Evolutionary conservation across 1,284 basidiomycete species (phyloP).

Genomic region (Pisolithus thermaeus): DNA sequence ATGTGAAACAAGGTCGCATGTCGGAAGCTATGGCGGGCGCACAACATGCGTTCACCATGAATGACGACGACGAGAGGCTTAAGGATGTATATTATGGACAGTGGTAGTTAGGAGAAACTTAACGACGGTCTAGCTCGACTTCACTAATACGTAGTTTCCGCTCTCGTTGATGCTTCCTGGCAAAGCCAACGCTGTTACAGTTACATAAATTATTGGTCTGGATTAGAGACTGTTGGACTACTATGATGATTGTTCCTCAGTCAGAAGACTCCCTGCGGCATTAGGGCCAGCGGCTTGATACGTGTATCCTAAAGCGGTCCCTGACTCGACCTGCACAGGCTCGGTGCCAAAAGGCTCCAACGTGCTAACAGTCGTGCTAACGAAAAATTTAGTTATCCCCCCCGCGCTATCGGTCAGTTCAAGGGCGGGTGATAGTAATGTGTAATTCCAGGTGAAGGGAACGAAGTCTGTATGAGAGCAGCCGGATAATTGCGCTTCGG

Average conservation of each 20-base stretch:
- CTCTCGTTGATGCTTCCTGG: too few species aligned
- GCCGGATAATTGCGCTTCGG: conserved; percentile 5
- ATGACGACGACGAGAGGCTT: background rate
- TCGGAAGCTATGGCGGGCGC: background rate
- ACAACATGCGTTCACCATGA: background rate
- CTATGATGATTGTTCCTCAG: too few species aligned
- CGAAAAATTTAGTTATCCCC: conserved; percentile 5
- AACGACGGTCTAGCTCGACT: too few species aligned
- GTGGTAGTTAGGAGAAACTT: background rate
- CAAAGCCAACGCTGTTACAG: too few species aligned
- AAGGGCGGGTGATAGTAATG: background rate
- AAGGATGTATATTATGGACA: background rate
- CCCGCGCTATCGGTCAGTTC: conserved; percentile 5
- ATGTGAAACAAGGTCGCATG: background rate
- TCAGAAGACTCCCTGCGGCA: too few species aligned
- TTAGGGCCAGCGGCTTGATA: too few species aligned
- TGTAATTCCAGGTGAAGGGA: conserved; percentile 8
- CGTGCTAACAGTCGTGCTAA: background rate
- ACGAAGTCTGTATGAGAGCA: conserved; percentile 2
- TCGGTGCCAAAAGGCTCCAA: background rate
- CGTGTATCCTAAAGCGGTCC: too few species aligned
- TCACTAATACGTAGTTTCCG: too few species aligned
- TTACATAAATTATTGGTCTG: too few species aligned
- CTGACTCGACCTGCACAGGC: background rate
- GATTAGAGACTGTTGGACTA: too few species aligned